Percentiles rank a stretch among this genome's conserved stretches.
phyloP scores from a whole-genome alignment of 305 asterid species.

The Solanum hybrid region DNA sequence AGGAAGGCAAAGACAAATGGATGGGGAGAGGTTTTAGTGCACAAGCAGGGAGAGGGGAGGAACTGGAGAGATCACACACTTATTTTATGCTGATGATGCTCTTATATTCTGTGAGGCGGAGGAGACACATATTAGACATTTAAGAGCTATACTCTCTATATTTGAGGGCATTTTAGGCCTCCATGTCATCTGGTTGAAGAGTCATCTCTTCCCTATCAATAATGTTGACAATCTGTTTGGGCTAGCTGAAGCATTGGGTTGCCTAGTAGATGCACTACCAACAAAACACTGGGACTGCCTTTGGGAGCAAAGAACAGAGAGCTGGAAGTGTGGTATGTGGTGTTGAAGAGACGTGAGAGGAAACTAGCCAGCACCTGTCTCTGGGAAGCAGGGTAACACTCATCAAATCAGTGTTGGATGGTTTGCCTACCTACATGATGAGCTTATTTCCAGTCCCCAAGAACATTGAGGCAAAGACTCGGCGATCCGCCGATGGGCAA shows the following conservation, averaged over 20 bases:
- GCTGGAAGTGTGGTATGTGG: neutral
- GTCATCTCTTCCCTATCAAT: neutral
- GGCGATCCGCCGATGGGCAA: neutral
- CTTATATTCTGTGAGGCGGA: neutral
- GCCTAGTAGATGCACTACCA: neutral
- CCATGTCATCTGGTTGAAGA: neutral
- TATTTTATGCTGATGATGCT: neutral
- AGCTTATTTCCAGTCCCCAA: neutral
- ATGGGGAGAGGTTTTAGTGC: neutral
- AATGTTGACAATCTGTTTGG: neutral
- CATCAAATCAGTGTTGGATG: neutral
- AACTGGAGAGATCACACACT: neutral
- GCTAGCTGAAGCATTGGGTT: neutral
- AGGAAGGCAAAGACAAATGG: neutral
- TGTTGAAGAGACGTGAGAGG: neutral
- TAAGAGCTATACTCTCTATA: neutral
- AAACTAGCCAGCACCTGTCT: neutral
- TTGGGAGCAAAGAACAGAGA: neutral
- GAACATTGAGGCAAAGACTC: neutral
- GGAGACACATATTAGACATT: neutral
- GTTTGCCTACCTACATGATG: neutral
- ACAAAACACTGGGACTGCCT: neutral
- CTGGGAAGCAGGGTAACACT: neutral
- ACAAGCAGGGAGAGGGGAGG: neutral
- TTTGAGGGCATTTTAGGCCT: neutral